Evolutionary conservation across 2,329 filamentous ascomycete species (phyloP).

Genomic region (Fusarium beomiforme): DNA sequence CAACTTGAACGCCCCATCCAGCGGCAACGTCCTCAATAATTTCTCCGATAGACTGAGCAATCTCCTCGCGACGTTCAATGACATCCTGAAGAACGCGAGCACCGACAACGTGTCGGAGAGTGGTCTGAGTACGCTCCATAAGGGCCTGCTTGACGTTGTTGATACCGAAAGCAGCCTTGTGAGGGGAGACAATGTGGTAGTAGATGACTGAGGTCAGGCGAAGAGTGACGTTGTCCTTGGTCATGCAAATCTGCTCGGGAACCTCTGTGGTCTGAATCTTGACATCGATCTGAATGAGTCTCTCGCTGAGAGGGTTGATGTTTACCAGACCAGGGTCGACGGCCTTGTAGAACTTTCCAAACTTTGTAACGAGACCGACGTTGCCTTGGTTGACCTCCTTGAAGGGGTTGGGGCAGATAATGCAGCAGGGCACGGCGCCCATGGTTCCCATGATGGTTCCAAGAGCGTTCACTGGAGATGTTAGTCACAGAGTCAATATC

Average conservation of each 20-base stretch:
- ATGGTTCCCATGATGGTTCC: conserved; percentile 79
- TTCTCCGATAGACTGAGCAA: conserved; percentile 92
- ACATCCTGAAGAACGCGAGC: conserved; percentile 96
- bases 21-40: conserved; percentile 96
- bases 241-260: conserved; percentile 97
- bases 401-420: conserved; percentile 94
- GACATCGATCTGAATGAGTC: conserved; percentile 91
- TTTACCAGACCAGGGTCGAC: conserved; percentile 97
- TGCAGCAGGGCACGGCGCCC: conserved; percentile 90
- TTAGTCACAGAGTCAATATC: background rate
- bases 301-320: conserved; percentile 95
- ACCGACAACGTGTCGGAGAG: conserved; percentile 94
- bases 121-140: conserved; percentile 97
- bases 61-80: conserved; percentile 97
- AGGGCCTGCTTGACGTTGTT: conserved; percentile 95
- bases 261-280: conserved; percentile 99
- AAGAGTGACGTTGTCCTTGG: conserved; percentile 97
- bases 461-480: conserved; percentile 71
- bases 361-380: conserved; percentile 94
- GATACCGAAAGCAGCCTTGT: conserved; percentile 98
- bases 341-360: conserved; percentile 92
- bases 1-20: conserved; percentile 95
- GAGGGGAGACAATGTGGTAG: conserved; percentile 95
- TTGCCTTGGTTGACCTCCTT: conserved; percentile 92
- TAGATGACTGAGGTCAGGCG: conserved; percentile 97